Base-by-base conservation (phyloP, 1,139 yeast genomes). In the Suhomyces bribrorum region DNA sequence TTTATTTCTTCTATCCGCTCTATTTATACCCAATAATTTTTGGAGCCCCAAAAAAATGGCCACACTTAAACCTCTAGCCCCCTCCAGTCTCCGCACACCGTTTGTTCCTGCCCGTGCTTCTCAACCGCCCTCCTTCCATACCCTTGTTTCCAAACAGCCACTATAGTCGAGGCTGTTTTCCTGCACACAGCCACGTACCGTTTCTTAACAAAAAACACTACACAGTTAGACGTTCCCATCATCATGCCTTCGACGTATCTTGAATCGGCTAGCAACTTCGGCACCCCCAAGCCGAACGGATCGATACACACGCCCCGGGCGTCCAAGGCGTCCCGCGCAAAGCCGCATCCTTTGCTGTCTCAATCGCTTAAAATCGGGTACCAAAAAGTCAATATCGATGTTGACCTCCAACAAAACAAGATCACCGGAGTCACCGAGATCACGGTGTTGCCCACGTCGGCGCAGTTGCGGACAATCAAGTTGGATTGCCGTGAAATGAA, bases 401-500 rank as follows among this genome's bases (percentile, higher is more conserved):
- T 85, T 4, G 88, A 84, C 56, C 61, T 85, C 29, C 73, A 81
- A 14, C 62, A 66, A 28, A 74, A 75, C 42, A 54, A 61, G 15
- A 61, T 83, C 8, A 61, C 62, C n/a, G 98, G 97, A 11, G 74
- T 78, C 50, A 88, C 97, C 0, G 97, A 89, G 56, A 65, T 92
- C 26, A 84, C 94, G 2, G 69, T 90, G 11, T 67, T 86, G 15
- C 97, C 97, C 0, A 67, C 81, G 3, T 79, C 82, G 14, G 76
- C 79, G 8, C 59, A 69, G 1, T 63, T 90, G 31, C 78, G 77
- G 38, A 67, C 69, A 11, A 69, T 92, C 23, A 77, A 78, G 39
- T 66, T 92, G 38, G 97, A 92, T 58, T 87, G 95, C 47, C 79
- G 96, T 41, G 90, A 87, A 44, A 76, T 88, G 64, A 67, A 66